A percentile compares a stretch with the other conserved stretches of the same genome.
These are phyloP conservation scores for Aphelidium insulamus DNA, from an alignment of 371 early-diverging fungal genomes.

Conservation along the genomic window DNA sequence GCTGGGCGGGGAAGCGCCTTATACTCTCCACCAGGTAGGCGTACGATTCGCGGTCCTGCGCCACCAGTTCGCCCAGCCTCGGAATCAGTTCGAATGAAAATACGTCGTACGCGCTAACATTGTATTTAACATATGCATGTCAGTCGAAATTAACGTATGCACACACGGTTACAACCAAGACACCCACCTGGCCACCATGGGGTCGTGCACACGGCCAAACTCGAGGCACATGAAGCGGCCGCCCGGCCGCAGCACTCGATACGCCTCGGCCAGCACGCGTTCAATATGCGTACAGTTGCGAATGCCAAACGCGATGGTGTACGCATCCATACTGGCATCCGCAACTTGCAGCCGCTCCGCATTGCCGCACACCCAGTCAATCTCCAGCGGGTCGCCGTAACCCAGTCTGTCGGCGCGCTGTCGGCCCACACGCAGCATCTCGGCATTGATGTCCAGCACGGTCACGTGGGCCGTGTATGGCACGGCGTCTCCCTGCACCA, in stretches of 20 bases:
- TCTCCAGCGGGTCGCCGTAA: too few relatives aligned
- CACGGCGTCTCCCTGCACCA: conserved; percentile 35
- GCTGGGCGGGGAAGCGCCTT: conserved; percentile 79
- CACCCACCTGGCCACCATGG: conserved; percentile 35
- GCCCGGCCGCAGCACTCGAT: conserved; percentile 80
- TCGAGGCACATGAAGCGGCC: conserved; percentile 88
- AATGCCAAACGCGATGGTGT: conserved; percentile 91
- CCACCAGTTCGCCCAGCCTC: conserved; percentile 60
- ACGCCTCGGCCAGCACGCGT: conserved; percentile 61
- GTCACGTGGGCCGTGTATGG: conserved; percentile 46
- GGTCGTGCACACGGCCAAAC: conserved; percentile 76
- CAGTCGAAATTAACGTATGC: background rate
- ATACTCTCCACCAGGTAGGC: conserved; percentile 96
- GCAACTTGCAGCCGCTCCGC: conserved; percentile 65
- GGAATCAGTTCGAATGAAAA: conserved; percentile 91
- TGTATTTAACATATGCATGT: background rate
- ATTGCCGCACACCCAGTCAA: too few relatives aligned
- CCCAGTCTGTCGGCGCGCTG: conserved; percentile 25
- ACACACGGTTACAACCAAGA: background rate
- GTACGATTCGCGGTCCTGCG: conserved; percentile 76
- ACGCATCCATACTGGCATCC: conserved; percentile 63
- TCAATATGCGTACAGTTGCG: conserved; percentile 90
- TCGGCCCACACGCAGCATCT: conserved; percentile 80
- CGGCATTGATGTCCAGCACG: conserved; percentile 85
- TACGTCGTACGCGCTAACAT: conserved; percentile 49